Evolutionary conservation across 1,139 yeast species (phyloP), one percentile per base, ranked within the genome.

Genomic region (Candida gigantensis): DNA sequence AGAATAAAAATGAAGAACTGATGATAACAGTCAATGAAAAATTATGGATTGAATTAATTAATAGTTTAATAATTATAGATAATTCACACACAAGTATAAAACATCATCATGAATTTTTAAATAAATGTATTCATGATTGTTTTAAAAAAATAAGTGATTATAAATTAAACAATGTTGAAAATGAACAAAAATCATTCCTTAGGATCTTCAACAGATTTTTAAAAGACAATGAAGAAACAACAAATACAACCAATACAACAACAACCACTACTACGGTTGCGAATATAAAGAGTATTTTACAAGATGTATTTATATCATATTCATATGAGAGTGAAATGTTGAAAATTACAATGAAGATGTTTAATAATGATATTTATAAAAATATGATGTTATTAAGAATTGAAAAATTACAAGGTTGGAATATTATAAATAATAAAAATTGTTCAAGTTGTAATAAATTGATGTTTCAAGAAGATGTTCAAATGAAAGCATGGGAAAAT

Each of bases 391-490:
- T 54, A 2, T 55, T 80, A 2, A 62, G 68, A 8, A 46, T 52
- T 1, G 65, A 68, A 31, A 66, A 73, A 15, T 45, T 68, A 2
- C 55, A 58, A 35, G 95, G 95, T 0, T 81, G 90, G 86, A 61
- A 77, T 1, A 72, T 81, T 1, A 60, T 58, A 19, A 60, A 68
- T 13, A 69, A 68, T 13, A 69, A 74, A 34, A 72, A 66, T 32
- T 87, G 96, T 57, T 81, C 84, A 35, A 77, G 82, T 0, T 87
- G 96, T 55, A 86, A 84, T 2, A 77, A 76, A 44, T 60, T 62
- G 21, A 59, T 86, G 26, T 78, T 85, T 74, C 95, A 95, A 0
- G 16, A 24, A 7, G 65, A 69, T 2, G 60, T 58, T 8, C 58
- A 70, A 31, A 73, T 53, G 28, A 41, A 50, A 15, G 73, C 73